Percentiles rank a stretch among this genome's conserved stretches.
phyloP scores from a whole-genome alignment of 208 protist species.

The Giardia duodenalis region DNA sequence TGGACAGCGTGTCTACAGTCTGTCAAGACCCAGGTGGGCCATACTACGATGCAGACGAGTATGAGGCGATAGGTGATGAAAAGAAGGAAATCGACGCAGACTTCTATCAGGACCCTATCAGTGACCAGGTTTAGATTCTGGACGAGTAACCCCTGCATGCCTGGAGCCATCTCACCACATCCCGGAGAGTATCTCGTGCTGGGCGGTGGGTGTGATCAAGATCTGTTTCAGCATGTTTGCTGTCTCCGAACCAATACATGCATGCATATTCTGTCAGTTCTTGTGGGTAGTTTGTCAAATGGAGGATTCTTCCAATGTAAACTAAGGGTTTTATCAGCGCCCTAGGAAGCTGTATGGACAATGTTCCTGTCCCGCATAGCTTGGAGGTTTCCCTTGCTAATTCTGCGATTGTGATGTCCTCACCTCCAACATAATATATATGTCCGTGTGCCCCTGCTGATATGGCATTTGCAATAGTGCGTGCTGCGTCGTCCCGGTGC shows the following conservation, averaged over 20 bases:
- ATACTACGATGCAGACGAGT: no score
- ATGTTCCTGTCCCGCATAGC: neutral
- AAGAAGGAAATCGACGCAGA: no score
- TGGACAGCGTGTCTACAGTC: no score
- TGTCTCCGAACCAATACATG: slow-evolving; percentile 1
- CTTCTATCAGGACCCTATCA: no score
- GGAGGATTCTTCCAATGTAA: neutral
- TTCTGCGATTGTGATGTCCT: neutral
- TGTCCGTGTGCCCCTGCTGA: neutral
- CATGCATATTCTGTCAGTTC: neutral
- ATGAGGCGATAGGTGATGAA: no score
- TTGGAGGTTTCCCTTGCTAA: neutral
- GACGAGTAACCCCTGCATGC: no score
- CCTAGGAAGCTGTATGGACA: neutral
- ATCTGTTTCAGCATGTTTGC: neutral
- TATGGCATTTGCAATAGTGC: neutral
- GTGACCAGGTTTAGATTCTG: no score
- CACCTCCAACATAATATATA: neutral
- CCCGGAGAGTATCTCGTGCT: neutral
- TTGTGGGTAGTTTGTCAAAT: neutral
- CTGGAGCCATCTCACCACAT: neutral
- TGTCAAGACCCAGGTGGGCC: no score
- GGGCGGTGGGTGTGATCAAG: neutral
- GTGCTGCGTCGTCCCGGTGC: neutral
- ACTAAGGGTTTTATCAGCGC: neutral